These are phyloP conservation scores for Alternaria sp. DNA, from an alignment of 2,329 filamentous ascomycete species.

Conservation along the genomic window DNA sequence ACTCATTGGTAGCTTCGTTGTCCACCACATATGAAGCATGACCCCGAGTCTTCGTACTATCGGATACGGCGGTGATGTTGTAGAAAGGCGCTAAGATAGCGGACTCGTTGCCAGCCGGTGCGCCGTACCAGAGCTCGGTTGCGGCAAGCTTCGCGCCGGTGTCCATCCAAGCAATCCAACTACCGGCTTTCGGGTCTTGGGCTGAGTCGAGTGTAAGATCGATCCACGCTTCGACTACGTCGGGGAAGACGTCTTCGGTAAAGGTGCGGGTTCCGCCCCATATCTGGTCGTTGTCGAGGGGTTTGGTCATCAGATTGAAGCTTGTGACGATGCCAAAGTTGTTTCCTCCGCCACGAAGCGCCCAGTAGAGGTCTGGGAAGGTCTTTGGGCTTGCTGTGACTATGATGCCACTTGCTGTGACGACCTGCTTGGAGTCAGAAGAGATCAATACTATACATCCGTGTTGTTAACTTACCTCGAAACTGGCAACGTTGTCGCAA, in stretches of 20 bases:
- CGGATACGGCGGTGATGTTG: neutral
- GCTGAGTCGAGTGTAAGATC: constrained; percentile 5
- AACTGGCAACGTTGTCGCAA: constrained; percentile 29
- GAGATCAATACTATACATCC: too few species aligned
- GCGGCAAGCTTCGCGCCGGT: constrained; percentile 5
- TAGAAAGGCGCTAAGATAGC: constrained; percentile 1
- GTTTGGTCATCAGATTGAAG: constrained; percentile 23
- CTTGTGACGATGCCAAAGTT: constrained; percentile 31
- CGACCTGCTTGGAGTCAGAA: constrained; percentile 17
- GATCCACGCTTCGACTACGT: constrained; percentile 20
- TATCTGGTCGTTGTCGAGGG: constrained; percentile 13
- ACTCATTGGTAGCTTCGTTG: constrained; percentile 1
- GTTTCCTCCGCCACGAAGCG: constrained; percentile 38
- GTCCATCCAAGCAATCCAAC: constrained; percentile 32
- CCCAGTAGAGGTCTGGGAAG: constrained; percentile 34
- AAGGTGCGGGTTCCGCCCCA: constrained; percentile 16
- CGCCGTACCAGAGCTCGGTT: constrained; percentile 24
- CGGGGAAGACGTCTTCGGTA: constrained; percentile 13
- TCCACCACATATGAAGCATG: constrained; percentile 2
- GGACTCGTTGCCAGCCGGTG: constrained; percentile 12
- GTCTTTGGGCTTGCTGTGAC: constrained; percentile 13
- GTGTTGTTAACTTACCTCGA: neutral
- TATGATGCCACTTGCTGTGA: constrained; percentile 43
- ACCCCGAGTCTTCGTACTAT: neutral
- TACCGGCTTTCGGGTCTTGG: constrained; percentile 32